Evolutionary conservation across 164 flowering plant genomes (phyloP).

Genomic region (Sedum album): DNA sequence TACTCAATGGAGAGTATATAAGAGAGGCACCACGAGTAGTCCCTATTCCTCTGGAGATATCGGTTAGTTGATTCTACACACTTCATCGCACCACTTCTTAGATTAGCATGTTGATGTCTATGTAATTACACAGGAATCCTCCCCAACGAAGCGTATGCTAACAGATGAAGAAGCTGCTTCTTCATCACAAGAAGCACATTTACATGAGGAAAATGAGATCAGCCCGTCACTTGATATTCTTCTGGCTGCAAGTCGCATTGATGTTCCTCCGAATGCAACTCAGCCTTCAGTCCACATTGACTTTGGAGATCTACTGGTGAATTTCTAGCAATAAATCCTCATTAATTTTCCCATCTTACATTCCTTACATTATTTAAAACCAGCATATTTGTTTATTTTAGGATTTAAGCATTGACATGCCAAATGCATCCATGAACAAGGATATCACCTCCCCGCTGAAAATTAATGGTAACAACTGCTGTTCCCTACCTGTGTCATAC

Average conservation of each 20-base stretch:
- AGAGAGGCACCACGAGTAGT: conserved; percentile 91
- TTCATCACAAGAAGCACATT: conserved; percentile 34
- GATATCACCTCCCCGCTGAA: conserved; percentile 82
- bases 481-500: background rate
- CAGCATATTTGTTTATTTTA: background rate
- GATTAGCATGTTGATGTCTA: background rate
- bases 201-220: conserved; percentile 38
- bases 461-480: conserved; percentile 40
- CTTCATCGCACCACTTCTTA: background rate
- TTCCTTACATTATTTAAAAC: too few species aligned
- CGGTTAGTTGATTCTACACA: conserved; percentile 40
- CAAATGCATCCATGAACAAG: conserved; percentile 68
- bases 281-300: conserved; percentile 27
- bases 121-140: conserved; percentile 39
- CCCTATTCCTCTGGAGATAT: conserved; percentile 50
- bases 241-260: conserved; percentile 22
- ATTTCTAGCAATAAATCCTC: conserved; percentile 6
- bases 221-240: conserved; percentile 22
- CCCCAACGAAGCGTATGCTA: conserved; percentile 68
- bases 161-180: conserved; percentile 52
- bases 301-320: conserved; percentile 80
- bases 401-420: conserved; percentile 52
- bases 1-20: conserved; percentile 97
- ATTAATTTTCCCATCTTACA: background rate
- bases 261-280: conserved; percentile 8